Conservation (phyloP, 73 alveolate species). For the Tetrahymena thermophila region DNA sequence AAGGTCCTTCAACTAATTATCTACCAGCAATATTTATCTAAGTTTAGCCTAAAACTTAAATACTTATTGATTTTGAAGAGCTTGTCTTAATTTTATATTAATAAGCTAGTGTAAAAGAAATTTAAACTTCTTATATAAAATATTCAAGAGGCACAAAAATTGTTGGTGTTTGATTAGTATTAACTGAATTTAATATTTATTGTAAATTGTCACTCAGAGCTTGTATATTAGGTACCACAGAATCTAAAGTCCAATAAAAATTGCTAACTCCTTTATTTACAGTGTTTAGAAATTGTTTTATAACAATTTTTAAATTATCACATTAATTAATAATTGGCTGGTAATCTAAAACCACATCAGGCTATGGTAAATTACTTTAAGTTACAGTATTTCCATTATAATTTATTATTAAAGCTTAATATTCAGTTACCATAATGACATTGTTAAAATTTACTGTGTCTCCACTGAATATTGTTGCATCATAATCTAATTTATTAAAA, state of each 20-base stretch:
- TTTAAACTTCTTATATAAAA: not conserved
- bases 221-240: not conserved
- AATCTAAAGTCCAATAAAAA: not conserved
- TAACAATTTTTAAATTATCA: not conserved
- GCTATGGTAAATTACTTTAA: not conserved
- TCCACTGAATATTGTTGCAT: not conserved
- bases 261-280: not conserved
- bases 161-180: not conserved
- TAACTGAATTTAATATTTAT: not conserved
- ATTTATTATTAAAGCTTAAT: not conserved
- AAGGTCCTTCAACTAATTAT: not conserved
- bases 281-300: not conserved
- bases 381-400: not conserved
- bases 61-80: not conserved
- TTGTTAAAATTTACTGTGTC: not conserved
- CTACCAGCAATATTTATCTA: not conserved
- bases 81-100: not conserved
- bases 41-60: not conserved
- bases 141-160: not conserved
- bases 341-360: not conserved
- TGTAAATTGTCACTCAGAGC: not conserved
- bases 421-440: not conserved
- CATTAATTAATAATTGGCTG: not conserved
- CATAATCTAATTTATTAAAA: not conserved
- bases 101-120: not conserved